A percentile compares a stretch with the other conserved stretches of the same genome.
phyloP scores from a whole-genome alignment of 2,329 filamentous ascomycete species.

The Pseudogymnoascus sp. region DNA sequence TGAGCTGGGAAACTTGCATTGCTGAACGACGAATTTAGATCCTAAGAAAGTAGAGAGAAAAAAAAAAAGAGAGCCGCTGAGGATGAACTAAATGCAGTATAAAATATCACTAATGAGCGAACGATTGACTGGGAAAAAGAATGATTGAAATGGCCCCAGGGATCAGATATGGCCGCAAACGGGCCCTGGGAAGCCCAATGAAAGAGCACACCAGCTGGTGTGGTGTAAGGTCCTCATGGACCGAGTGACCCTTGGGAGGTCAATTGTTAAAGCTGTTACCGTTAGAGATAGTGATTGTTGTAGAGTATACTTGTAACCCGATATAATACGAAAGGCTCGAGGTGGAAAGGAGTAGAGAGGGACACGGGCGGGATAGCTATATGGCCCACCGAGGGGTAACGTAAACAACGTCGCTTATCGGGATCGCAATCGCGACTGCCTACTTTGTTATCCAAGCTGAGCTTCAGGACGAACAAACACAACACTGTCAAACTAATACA shows the following conservation, averaged over 20 bases:
- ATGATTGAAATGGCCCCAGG: slow-evolving; percentile 5
- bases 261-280: not conserved
- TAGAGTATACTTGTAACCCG: not conserved
- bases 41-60: not conserved
- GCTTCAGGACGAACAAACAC: not conserved
- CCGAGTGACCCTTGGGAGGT: not conserved
- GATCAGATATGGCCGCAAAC: not conserved
- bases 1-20: slow-evolving; percentile 1
- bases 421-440: slow-evolving; percentile 8
- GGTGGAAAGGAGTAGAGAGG: not conserved
- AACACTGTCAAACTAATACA: not conserved
- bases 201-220: slow-evolving; percentile 9
- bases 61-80: not conserved
- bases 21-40: not conserved
- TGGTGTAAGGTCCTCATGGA: slow-evolving; percentile 3
- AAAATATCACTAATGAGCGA: not conserved
- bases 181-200: not conserved
- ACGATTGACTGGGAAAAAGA: slow-evolving; percentile 7
- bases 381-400: slow-evolving; percentile 1
- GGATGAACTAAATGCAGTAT: not conserved
- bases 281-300: slow-evolving; percentile 8
- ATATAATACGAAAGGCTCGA: slow-evolving; percentile 7
- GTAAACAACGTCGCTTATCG: slow-evolving; percentile 8
- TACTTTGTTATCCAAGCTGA: slow-evolving; percentile 6
- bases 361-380: not conserved